Percentiles rank a stretch among this genome's conserved stretches.
Evolutionary conservation across 2,329 filamentous ascomycete genomes (phyloP).

Genomic region (Pseudophaeomoniella oleicola): DNA sequence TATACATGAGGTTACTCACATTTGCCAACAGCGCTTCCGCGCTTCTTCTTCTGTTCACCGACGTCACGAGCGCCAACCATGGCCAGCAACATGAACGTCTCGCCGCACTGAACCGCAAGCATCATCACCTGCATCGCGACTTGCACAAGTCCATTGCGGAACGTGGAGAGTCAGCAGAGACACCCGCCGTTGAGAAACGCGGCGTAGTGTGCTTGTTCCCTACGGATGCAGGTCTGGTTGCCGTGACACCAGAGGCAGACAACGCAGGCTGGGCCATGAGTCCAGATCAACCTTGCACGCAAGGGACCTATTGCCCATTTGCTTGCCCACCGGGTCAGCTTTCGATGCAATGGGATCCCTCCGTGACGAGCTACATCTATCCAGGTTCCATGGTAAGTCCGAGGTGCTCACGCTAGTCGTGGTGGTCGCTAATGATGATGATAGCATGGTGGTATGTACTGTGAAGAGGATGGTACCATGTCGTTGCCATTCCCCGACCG

Average conservation of each 20-base stretch:
- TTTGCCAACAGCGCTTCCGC: conserved; percentile 17
- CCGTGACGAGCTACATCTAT: conserved; percentile 50
- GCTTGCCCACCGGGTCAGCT: conserved; percentile 64
- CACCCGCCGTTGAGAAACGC: conserved; percentile 23
- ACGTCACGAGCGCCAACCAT: conserved; percentile 14
- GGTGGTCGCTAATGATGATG: conserved; percentile 6
- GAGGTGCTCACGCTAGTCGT: background rate
- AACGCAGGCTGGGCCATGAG: conserved; percentile 74
- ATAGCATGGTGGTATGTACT: conserved; percentile 61
- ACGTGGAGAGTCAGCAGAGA: conserved; percentile 4
- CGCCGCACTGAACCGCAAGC: conserved; percentile 18
- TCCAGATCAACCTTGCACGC: conserved; percentile 54
- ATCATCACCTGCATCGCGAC: conserved; percentile 16
- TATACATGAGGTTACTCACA: conserved; percentile 12
- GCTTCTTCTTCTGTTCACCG: conserved; percentile 21
- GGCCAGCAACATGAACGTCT: conserved; percentile 14
- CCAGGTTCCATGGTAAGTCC: conserved; percentile 55
- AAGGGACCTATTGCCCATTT: conserved; percentile 59
- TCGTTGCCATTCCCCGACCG: conserved; percentile 54
- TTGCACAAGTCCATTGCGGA: conserved; percentile 11
- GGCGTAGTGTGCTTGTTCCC: conserved; percentile 50
- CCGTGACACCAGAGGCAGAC: conserved; percentile 45
- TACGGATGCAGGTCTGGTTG: conserved; percentile 48
- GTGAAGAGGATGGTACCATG: conserved; percentile 50
- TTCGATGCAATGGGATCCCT: conserved; percentile 64